Base-by-base conservation (phyloP, 2,329 filamentous ascomycete species). In the Epichloe hybrida region DNA sequence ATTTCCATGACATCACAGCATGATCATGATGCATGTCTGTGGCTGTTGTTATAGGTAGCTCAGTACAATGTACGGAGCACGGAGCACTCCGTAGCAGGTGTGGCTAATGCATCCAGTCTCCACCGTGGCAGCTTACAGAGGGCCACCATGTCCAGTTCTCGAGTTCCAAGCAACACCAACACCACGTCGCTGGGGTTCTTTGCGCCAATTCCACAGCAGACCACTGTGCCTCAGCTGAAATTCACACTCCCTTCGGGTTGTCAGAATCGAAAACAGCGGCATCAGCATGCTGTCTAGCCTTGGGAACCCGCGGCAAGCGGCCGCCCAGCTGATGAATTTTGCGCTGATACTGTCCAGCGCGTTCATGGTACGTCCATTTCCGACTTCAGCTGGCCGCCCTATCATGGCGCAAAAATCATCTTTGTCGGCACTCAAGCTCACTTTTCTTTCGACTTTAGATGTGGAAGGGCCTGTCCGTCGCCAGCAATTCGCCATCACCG, bases 311-410 rank as follows among this genome's bases (percentile, higher is more conserved):
- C 84, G 89, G 67, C 88, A 94, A 66, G 77, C 86, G 50, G 82
- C 88, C 60, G 76, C 81, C 46, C 88, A 95, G 74, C 69, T 91
- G 58, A 80, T 95, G 64, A 95, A 94, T 71, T 95, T 96, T 67
- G 88, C 83, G 51, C 80, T 96, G 56, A 88, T 95, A 55, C 79
- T 95, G 48, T 89, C 85, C 9, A 93, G 88, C 1, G 89, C 90
- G 1, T 95, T 95, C 65, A 95, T 95, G 89, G 81, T 80, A 60
- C 54, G 72, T 56, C 38, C 13, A n/a, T 20, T 17, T 27, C 5
- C 27, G n/a, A 4, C 13, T 17, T 40, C 40, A 44, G 44, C 15
- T 27, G 1, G 2, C 35, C 13, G 15, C 34, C 12, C n/a, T 4
- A 9, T 34, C 9, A n/a, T 20, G 38, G 38, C 23, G 17, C 36